A percentile compares a stretch with the other conserved stretches of the same genome.
Evolutionary conservation across 805 yeast species (phyloP).

Genomic region (Saturnispora hagleri): DNA sequence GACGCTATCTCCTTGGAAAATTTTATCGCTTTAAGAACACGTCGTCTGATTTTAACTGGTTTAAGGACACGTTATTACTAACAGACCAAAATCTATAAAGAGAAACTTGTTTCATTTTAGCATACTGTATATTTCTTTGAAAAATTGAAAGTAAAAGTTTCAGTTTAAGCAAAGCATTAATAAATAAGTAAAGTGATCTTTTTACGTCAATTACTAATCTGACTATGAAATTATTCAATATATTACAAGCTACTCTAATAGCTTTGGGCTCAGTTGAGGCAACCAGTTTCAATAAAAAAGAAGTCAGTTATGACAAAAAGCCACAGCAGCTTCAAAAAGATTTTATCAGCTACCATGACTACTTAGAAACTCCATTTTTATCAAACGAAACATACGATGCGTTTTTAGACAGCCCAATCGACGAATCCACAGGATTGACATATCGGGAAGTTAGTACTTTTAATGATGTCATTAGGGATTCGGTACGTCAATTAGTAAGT

Average conservation of each 20-base stretch:
- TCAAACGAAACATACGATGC: conserved; percentile 13
- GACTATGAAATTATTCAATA: background rate
- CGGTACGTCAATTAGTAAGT: conserved; percentile 47
- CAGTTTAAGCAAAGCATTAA: background rate
- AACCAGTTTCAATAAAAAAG: background rate
- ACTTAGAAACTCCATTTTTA: conserved; percentile 25
- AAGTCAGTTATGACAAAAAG: conserved; percentile 13
- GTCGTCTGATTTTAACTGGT: background rate
- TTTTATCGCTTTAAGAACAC: background rate
- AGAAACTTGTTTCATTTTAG: background rate
- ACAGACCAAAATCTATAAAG: background rate
- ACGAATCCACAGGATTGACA: conserved; percentile 25
- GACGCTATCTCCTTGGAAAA: background rate
- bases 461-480: conserved; percentile 45
- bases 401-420: conserved; percentile 18
- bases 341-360: conserved; percentile 24
- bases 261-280: background rate
- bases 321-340: conserved; percentile 11
- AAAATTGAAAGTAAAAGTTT: background rate
- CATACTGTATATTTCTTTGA: background rate
- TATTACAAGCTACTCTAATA: background rate
- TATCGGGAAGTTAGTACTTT: conserved; percentile 42
- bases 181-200: background rate
- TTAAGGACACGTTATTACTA: background rate
- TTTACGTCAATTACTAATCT: background rate